A percentile compares a stretch with the other conserved stretches of the same genome.
phyloP scores from a whole-genome alignment of 768 basidiomycete genomes.

The Boletus bicolor region DNA sequence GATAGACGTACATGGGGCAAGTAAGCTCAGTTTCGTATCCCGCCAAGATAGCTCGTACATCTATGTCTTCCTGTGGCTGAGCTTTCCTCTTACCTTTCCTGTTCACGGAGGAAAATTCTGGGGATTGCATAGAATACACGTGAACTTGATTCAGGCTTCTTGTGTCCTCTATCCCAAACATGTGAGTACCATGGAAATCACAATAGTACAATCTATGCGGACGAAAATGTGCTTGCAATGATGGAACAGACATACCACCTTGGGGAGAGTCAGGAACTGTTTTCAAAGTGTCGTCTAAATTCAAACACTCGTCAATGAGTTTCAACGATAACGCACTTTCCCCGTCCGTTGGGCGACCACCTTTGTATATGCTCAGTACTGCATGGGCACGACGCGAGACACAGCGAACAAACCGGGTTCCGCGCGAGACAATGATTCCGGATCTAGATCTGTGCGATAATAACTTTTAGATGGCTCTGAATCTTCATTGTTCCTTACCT shows the following conservation, averaged over 20 bases:
- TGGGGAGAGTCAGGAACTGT: neutral
- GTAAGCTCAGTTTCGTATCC: slow-evolving; percentile 62
- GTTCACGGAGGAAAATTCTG: slow-evolving; percentile 11
- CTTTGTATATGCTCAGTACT: slow-evolving; percentile 3
- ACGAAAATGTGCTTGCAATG: neutral
- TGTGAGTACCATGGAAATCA: slow-evolving; percentile 7
- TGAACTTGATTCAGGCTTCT: neutral
- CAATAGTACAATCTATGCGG: neutral
- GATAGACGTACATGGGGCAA: slow-evolving; percentile 66
- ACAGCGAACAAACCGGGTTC: slow-evolving; percentile 6
- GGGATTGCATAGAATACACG: slow-evolving; percentile 2
- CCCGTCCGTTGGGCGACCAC: neutral
- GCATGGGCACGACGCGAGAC: neutral
- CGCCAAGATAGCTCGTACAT: slow-evolving; percentile 35
- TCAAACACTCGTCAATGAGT: neutral
- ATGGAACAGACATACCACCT: slow-evolving; percentile 19
- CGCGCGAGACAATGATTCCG: neutral
- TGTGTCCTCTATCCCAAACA: neutral
- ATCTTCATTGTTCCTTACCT: slow-evolving; percentile 9
- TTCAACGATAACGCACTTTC: slow-evolving; percentile 9
- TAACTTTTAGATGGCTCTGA: neutral
- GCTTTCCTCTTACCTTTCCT: slow-evolving; percentile 48
- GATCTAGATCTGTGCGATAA: neutral
- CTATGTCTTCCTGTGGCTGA: slow-evolving; percentile 20
- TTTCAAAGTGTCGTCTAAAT: neutral